Evolutionary conservation across 805 yeast species (phyloP).

Genomic region (Starmerella bacillaris): DNA sequence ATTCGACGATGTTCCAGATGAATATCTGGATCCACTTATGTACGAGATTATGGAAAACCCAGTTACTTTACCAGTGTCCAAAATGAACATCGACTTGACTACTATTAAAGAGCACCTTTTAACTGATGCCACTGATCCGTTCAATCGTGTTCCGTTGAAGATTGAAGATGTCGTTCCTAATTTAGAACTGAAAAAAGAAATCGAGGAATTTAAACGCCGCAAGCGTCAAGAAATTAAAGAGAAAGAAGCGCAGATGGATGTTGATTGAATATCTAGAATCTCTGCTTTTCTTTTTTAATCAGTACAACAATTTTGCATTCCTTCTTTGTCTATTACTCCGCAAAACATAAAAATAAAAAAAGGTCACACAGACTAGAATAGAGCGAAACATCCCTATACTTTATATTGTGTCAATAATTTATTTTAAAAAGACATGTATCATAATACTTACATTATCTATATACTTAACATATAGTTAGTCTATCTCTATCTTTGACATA

Average conservation of each 20-base stretch:
- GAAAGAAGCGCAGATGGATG: neutral
- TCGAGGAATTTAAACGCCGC: slow-evolving; percentile 38
- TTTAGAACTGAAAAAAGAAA: slow-evolving; percentile 44
- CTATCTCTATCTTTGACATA: too few relatives aligned
- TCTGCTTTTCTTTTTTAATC: too few relatives aligned
- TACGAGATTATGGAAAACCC: slow-evolving; percentile 91
- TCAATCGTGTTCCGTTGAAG: slow-evolving; percentile 78
- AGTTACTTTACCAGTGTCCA: slow-evolving; percentile 77
- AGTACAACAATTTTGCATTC: too few relatives aligned
- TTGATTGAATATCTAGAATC: too few relatives aligned
- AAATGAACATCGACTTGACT: slow-evolving; percentile 67
- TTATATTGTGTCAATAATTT: too few relatives aligned
- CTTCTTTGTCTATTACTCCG: too few relatives aligned
- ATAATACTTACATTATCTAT: too few relatives aligned
- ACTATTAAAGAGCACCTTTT: slow-evolving; percentile 85
- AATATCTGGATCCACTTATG: slow-evolving; percentile 92
- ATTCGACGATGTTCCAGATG: slow-evolving; percentile 89
- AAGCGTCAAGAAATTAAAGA: slow-evolving; percentile 15
- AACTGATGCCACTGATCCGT: slow-evolving; percentile 93
- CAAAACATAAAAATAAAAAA: too few relatives aligned
- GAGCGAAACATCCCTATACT: too few relatives aligned
- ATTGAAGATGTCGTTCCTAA: slow-evolving; percentile 77
- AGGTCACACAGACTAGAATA: too few relatives aligned
- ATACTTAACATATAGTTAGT: too few relatives aligned
- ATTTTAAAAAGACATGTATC: too few relatives aligned